These are phyloP conservation scores for Acacia confusa DNA, from an alignment of 306 rosid genomes.

Conservation along the genomic window DNA sequence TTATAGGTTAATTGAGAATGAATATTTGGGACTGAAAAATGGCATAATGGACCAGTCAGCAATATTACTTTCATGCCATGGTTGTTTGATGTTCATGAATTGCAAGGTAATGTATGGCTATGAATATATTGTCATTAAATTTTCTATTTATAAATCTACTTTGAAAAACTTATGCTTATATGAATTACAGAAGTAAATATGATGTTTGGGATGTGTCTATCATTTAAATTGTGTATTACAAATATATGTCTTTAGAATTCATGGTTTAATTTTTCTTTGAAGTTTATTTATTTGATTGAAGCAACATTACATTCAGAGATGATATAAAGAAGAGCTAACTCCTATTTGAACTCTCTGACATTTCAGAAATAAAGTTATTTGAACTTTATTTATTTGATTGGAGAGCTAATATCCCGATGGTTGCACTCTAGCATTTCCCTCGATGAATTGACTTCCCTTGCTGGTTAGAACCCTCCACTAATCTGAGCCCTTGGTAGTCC, in stretches of 20 bases:
- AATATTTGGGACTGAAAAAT: slow-evolving; percentile 86
- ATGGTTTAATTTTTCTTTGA: not conserved
- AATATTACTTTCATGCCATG: slow-evolving; percentile 80
- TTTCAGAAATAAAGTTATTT: no score
- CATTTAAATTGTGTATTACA: slow-evolving; percentile 11
- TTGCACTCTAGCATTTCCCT: no score
- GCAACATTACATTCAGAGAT: not conserved
- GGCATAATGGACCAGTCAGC: slow-evolving; percentile 99
- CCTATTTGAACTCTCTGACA: no score
- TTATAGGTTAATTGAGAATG: slow-evolving; percentile 89
- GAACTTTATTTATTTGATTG: no score
- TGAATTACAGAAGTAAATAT: slow-evolving; percentile 20
- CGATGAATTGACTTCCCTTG: no score
- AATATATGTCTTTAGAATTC: not conserved
- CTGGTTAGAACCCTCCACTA: no score
- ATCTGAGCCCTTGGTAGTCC: no score
- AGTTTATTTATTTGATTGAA: not conserved
- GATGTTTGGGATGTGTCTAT: slow-evolving; percentile 25
- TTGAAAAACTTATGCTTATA: not conserved
- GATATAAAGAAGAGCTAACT: not conserved
- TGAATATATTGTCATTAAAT: slow-evolving; percentile 5
- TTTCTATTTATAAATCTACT: slow-evolving; percentile 8
- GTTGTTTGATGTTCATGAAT: slow-evolving; percentile 90
- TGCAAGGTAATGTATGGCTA: slow-evolving; percentile 74
- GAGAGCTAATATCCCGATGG: no score